Conservation (phyloP, 208 protist genomes). For the Naegleria gruberi region DNA sequence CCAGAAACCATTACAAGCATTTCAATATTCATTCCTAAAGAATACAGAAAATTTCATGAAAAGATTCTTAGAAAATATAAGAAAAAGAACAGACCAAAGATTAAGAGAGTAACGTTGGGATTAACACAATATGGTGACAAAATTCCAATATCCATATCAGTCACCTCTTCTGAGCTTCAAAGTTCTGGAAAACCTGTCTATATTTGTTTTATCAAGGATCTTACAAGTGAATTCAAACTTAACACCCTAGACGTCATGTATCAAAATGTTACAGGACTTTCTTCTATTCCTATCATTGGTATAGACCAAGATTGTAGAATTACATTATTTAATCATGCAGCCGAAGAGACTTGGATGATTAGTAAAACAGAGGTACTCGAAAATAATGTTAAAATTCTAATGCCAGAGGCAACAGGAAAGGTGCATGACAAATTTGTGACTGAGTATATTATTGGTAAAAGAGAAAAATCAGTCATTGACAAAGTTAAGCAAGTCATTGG, state of each 20-base stretch:
- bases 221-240: conserved; percentile 2
- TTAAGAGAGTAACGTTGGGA: not conserved
- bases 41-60: not conserved
- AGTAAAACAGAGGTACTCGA: conserved; percentile 33
- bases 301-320: conserved; percentile 33
- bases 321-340: conserved; percentile 32
- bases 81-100: not conserved
- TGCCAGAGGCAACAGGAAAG: conserved; percentile 30
- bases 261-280: conserved; percentile 25
- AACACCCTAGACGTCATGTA: conserved; percentile 8
- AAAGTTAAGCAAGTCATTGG: not conserved
- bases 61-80: not conserved
- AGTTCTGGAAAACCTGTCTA: not conserved
- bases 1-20: not conserved
- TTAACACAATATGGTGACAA: not conserved
- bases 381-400: conserved; percentile 41
- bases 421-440: conserved; percentile 30
- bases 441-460: conserved; percentile 18
- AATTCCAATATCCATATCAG: not conserved
- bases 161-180: not conserved
- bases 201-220: conserved; percentile 27
- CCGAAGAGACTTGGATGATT: conserved; percentile 34
- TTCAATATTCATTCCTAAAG: not conserved
- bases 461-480: not conserved
- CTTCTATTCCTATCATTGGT: conserved; percentile 35